These are phyloP conservation scores for Mortierella claussenii DNA, from an alignment of 192 early-diverging fungal species.

Conservation along the genomic window DNA sequence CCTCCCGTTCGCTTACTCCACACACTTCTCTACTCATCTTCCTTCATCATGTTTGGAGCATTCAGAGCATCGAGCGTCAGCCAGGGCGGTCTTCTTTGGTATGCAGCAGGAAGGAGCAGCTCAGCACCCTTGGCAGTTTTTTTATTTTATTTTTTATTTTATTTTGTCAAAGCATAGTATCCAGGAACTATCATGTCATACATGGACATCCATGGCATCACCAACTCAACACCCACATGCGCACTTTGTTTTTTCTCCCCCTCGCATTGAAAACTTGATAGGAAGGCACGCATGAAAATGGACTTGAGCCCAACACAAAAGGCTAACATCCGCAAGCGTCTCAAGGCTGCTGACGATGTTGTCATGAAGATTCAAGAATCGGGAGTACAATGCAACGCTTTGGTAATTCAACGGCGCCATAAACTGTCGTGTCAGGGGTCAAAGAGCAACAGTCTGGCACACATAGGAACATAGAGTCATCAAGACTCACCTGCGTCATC, in stretches of 20 bases:
- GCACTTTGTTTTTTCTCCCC: constrained; percentile 1
- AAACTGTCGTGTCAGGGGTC: too few relatives aligned
- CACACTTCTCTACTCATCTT: too few relatives aligned
- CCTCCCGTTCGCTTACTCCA: too few relatives aligned
- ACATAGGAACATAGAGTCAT: too few relatives aligned
- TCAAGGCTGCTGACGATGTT: constrained; percentile 83
- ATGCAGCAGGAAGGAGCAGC: too few relatives aligned
- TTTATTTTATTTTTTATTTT: too few relatives aligned
- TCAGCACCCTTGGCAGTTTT: too few relatives aligned
- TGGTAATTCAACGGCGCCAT: too few relatives aligned
- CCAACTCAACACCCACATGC: neutral
- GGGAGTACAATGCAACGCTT: constrained; percentile 79
- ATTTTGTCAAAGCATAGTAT: too few relatives aligned
- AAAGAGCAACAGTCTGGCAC: too few relatives aligned
- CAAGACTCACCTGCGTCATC: neutral
- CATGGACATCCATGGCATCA: too few relatives aligned
- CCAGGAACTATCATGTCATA: too few relatives aligned
- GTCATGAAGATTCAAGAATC: constrained; percentile 74
- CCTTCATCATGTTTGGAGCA: constrained; percentile 66
- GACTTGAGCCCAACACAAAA: constrained; percentile 80
- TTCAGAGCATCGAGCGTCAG: constrained; percentile 63
- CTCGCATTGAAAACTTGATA: constrained; percentile 3
- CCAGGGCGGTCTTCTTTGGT: constrained; percentile 68
- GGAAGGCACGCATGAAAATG: constrained; percentile 56
- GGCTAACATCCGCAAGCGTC: constrained; percentile 87